A percentile compares a stretch with the other conserved stretches of the same genome.
Conservation (phyloP, 2,329 filamentous ascomycete genomes). For the Stylonectria norvegica region DNA sequence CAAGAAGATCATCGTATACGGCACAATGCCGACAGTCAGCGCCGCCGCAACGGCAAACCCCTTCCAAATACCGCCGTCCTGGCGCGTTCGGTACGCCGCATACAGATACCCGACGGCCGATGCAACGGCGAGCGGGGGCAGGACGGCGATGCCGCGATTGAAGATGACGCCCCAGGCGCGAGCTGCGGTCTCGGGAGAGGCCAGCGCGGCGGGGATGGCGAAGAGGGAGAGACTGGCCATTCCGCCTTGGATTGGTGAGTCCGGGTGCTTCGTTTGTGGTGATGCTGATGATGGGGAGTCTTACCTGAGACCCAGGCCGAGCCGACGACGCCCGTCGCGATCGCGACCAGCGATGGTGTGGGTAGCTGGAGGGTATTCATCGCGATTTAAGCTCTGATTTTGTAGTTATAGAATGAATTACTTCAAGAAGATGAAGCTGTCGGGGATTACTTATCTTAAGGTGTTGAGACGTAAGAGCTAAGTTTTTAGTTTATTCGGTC, state of each 20-base stretch:
- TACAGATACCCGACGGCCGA: slow-evolving; percentile 35
- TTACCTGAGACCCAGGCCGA: slow-evolving; percentile 38
- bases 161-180: slow-evolving; percentile 38
- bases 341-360: slow-evolving; percentile 31
- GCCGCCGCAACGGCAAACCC: slow-evolving; percentile 31
- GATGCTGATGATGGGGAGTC: neutral
- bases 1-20: slow-evolving; percentile 40
- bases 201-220: slow-evolving; percentile 31
- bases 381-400: neutral
- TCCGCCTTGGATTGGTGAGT: slow-evolving; percentile 28
- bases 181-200: slow-evolving; percentile 29
- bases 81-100: slow-evolving; percentile 33
- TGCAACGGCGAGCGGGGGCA: slow-evolving; percentile 35
- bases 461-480: too few species aligned
- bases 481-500: neutral
- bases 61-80: slow-evolving; percentile 31
- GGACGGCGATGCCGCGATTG: slow-evolving; percentile 33
- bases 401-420: neutral
- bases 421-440: neutral
- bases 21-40: slow-evolving; percentile 37
- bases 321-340: slow-evolving; percentile 37
- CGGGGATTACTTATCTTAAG: too few species aligned
- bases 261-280: too few species aligned
- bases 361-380: slow-evolving; percentile 20
- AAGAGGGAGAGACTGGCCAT: slow-evolving; percentile 36